Conservation (phyloP, 768 basidiomycete species). For the Calvatia gigantea region DNA sequence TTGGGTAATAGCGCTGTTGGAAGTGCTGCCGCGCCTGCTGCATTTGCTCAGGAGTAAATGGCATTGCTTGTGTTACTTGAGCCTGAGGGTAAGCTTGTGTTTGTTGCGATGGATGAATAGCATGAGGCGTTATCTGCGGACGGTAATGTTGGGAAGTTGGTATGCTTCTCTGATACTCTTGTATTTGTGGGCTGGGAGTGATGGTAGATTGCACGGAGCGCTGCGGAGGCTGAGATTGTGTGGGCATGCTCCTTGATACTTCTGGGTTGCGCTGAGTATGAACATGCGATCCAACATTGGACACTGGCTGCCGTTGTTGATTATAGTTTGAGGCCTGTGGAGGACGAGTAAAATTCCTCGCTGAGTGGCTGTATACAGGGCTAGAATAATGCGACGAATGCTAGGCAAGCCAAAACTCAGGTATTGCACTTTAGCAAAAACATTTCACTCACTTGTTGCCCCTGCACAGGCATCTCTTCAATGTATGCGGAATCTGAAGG, state of each 20-base stretch:
- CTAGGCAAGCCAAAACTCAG: neutral
- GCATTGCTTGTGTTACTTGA: neutral
- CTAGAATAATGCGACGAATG: neutral
- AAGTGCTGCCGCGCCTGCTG: neutral
- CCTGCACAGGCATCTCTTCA: conserved; percentile 10
- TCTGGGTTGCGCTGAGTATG: neutral
- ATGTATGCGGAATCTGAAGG: conserved; percentile 6
- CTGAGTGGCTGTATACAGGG: neutral
- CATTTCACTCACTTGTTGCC: conserved; percentile 19
- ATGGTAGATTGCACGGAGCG: neutral
- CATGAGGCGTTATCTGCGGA: neutral
- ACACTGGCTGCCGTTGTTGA: neutral
- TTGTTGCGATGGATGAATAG: neutral
- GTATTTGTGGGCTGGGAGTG: neutral
- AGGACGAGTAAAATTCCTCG: neutral
- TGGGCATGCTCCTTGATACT: neutral
- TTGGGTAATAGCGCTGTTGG: neutral
- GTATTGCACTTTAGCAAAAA: neutral
- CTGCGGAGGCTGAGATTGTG: neutral
- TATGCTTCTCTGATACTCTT: neutral
- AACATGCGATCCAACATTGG: neutral
- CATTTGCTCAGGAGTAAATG: neutral
- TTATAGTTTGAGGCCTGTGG: neutral
- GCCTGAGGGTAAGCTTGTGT: neutral
- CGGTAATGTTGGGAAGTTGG: neutral